These are phyloP conservation scores for Platismatia glauca DNA, from an alignment of 495 filamentous ascomycete genomes.

Conservation along the genomic window DNA sequence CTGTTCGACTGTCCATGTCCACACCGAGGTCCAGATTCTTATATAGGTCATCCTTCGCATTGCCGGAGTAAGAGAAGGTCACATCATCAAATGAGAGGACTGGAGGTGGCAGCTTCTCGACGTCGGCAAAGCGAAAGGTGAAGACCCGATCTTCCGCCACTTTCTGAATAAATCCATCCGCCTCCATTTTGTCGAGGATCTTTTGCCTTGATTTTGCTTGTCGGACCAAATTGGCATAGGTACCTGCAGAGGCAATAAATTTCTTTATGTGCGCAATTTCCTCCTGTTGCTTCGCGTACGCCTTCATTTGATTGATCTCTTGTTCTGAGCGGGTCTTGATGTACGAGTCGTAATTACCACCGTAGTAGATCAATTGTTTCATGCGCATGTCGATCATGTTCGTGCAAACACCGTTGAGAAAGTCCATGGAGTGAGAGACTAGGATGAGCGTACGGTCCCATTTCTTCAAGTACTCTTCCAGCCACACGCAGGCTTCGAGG, in stretches of 20 bases:
- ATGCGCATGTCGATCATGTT: slow-evolving; percentile 97
- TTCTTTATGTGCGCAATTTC: slow-evolving; percentile 99
- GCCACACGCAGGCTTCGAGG: slow-evolving; percentile 98
- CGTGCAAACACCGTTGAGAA: slow-evolving; percentile 97
- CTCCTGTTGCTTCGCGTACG: slow-evolving; percentile 97
- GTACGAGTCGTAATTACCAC: slow-evolving; percentile 99
- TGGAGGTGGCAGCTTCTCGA: slow-evolving; percentile 94
- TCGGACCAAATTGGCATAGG: slow-evolving; percentile 96
- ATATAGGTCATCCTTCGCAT: slow-evolving; percentile 84
- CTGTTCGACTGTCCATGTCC: slow-evolving; percentile 97
- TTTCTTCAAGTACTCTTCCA: slow-evolving; percentile 99
- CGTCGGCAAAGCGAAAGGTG: slow-evolving; percentile 96
- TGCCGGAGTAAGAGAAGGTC: slow-evolving; percentile 93
- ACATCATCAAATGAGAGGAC: slow-evolving; percentile 95
- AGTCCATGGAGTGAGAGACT: slow-evolving; percentile 96
- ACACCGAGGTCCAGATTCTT: slow-evolving; percentile 95
- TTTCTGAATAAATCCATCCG: slow-evolving; percentile 93
- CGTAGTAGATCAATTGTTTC: slow-evolving; percentile 91
- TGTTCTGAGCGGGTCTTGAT: slow-evolving; percentile 89
- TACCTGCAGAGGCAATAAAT: slow-evolving; percentile 99
- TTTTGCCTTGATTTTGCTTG: slow-evolving; percentile 99
- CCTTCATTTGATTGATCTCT: slow-evolving; percentile 97
- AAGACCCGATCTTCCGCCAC: slow-evolving; percentile 82
- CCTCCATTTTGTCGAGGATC: slow-evolving; percentile 99
- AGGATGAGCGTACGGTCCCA: slow-evolving; percentile 97